Evolutionary conservation across 1,284 basidiomycete genomes (phyloP).

Genomic region (Leccinum subrobustum): DNA sequence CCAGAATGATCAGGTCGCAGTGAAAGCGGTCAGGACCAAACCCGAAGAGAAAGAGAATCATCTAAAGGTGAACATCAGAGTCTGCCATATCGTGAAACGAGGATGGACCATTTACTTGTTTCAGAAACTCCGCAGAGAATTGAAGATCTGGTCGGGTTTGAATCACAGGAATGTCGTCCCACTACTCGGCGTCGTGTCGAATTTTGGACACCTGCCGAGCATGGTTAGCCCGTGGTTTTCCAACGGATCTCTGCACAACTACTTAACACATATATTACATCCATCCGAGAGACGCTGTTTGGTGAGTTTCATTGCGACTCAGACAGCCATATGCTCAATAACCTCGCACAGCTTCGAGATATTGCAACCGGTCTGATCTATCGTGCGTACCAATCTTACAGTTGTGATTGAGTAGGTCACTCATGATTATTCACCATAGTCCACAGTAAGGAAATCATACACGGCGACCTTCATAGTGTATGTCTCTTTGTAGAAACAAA

Average conservation of each 20-base stretch:
- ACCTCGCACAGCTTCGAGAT: constrained; percentile 22
- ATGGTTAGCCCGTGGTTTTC: constrained; percentile 31
- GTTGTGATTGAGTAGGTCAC: background rate
- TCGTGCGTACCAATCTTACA: constrained; percentile 17
- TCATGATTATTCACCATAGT: constrained; percentile 16
- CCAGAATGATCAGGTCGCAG: constrained; percentile 20
- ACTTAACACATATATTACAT: constrained; percentile 10
- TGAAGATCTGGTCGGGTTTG: constrained; percentile 24
- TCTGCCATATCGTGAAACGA: background rate
- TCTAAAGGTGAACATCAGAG: background rate
- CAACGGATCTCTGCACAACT: constrained; percentile 27
- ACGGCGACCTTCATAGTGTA: constrained; percentile 33
- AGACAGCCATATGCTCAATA: background rate
- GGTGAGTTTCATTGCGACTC: constrained; percentile 10
- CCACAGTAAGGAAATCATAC: constrained; percentile 19
- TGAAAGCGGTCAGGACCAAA: constrained; percentile 21
- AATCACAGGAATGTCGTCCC: constrained; percentile 30
- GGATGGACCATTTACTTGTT: background rate
- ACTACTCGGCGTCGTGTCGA: constrained; percentile 26
- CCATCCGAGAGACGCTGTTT: constrained; percentile 11
- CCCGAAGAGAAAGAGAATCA: background rate
- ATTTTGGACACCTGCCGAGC: constrained; percentile 21
- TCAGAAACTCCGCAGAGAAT: constrained; percentile 30
- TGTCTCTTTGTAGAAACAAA: background rate
- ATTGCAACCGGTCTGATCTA: constrained; percentile 28